These are phyloP conservation scores for Picochlorum costavermella DNA, from an alignment of 139 green algal species.

Conservation along the genomic window DNA sequence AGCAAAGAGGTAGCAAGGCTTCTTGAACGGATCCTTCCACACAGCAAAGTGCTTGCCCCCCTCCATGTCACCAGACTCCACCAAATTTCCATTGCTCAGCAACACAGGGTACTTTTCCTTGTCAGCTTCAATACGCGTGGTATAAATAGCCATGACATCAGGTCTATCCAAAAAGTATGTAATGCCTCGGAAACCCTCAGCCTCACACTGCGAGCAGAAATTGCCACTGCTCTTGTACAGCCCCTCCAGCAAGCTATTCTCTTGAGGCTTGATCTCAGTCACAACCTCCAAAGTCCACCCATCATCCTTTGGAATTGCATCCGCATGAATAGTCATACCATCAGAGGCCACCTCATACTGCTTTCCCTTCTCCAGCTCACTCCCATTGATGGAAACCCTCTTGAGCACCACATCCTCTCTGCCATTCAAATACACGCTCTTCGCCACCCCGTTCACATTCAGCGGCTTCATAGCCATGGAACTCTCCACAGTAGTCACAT, in stretches of 20 bases:
- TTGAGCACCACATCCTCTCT: conserved; percentile 24
- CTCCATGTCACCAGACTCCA: conserved; percentile 63
- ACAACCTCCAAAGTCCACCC: conserved; percentile 51
- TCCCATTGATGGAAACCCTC: conserved; percentile 26
- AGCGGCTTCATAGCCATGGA: conserved; percentile 22
- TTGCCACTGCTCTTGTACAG: conserved; percentile 92
- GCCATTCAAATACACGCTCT: conserved; percentile 39
- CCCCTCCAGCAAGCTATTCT: conserved; percentile 92
- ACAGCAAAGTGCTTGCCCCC: conserved; percentile 59
- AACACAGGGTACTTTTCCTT: conserved; percentile 89
- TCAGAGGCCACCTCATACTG: conserved; percentile 37
- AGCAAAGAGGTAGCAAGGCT: conserved; percentile 98
- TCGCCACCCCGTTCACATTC: conserved; percentile 1
- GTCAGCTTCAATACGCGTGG: conserved; percentile 80
- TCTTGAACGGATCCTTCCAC: conserved; percentile 88
- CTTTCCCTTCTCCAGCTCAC: neutral
- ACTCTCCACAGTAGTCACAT: conserved; percentile 55
- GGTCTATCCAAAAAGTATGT: conserved; percentile 93
- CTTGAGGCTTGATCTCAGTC: conserved; percentile 69
- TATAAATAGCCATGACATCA: conserved; percentile 75
- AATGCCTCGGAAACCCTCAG: conserved; percentile 95
- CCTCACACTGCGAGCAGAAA: conserved; percentile 97
- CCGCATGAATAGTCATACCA: conserved; percentile 21
- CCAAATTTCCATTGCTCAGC: conserved; percentile 95
- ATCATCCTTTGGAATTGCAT: conserved; percentile 11